Percentiles rank a stretch among this genome's conserved stretches.
phyloP scores from a whole-genome alignment of 768 basidiomycete species.

The Russula virescens region DNA sequence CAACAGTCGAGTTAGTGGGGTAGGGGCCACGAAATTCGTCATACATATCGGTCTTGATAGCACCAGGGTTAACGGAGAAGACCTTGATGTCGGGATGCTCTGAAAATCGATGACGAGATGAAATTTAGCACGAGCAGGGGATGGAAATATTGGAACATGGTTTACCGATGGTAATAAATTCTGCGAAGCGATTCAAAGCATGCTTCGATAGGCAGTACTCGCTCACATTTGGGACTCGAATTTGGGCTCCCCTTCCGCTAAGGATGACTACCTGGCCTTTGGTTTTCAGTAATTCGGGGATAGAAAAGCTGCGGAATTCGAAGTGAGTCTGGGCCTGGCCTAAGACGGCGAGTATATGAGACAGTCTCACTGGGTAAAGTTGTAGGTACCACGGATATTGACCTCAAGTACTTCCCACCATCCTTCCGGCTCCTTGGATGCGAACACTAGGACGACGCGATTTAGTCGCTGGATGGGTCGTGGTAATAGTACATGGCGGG shows the following conservation, averaged over 20 bases:
- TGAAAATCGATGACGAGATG: not conserved
- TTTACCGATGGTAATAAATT: conserved; percentile 12
- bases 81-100: conserved; percentile 10
- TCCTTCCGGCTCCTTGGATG: not conserved
- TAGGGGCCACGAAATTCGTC: not conserved
- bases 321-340: not conserved
- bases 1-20: not conserved
- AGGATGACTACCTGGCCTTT: conserved; percentile 2
- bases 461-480: no score
- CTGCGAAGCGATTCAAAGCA: conserved; percentile 5
- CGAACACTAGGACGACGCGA: not conserved
- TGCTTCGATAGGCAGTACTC: conserved; percentile 16
- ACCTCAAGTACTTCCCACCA: conserved; percentile 19
- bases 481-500: no score
- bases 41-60: not conserved
- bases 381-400: conserved; percentile 17
- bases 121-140: not conserved
- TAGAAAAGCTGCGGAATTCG: not conserved
- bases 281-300: conserved; percentile 10
- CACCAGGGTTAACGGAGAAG: not conserved
- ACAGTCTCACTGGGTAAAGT: conserved; percentile 3
- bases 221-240: not conserved
- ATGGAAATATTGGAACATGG: no score
- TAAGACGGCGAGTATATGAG: not conserved
- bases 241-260: not conserved